Base-by-base conservation (phyloP, 164 flowering plant species). In the Dillenia turbinata region DNA sequence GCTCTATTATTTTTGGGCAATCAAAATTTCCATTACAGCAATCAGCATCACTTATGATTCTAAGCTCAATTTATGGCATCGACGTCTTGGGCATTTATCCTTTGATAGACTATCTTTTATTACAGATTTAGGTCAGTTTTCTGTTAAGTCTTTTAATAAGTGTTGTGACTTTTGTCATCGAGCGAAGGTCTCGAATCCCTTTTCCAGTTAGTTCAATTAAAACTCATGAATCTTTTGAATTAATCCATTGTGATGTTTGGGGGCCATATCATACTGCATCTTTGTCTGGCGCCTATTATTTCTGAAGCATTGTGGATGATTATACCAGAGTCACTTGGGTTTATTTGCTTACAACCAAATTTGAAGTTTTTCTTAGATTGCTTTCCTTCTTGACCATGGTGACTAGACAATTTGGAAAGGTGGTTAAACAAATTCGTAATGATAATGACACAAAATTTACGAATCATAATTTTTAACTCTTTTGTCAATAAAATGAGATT, bases 161-260 rank as follows among this genome's bases (percentile, higher is more conserved):
- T 26, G 33, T 26, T 26, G 6, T 58, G 51, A 5, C 54, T 26
- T 5, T 26, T 26, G 33, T 26, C 33, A 26, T 26, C 33, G 33
- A 26, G 33, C 5, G 33, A 26, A 58, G 57, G 8, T 10, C 48
- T 10, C 62, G 62, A 9, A 2, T 4, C 44, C 33, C 54, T 40
- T 58, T 57, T 50, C 62, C 56, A 10, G 19, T 19, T 3, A 65
- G 62, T 47, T 8, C 9, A 9, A 57, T 5, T 57, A 57, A 52
- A 13, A 24, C 44, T 57, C 7, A 3, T 9, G 4, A 19, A 9
- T 10, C 24, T n/a, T 58, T 65, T 50, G 62, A 40, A 9, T 17
- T 65, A 3, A 44, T 65, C 9, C 68, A 65, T 50, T 57, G 44
- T 57, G 68, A 65, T 58, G 49, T 57, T 49, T 65, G 68, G 68